Evolutionary conservation across 1,284 basidiomycete genomes (phyloP).

Genomic region (Melampsora abietis-canadensis): DNA sequence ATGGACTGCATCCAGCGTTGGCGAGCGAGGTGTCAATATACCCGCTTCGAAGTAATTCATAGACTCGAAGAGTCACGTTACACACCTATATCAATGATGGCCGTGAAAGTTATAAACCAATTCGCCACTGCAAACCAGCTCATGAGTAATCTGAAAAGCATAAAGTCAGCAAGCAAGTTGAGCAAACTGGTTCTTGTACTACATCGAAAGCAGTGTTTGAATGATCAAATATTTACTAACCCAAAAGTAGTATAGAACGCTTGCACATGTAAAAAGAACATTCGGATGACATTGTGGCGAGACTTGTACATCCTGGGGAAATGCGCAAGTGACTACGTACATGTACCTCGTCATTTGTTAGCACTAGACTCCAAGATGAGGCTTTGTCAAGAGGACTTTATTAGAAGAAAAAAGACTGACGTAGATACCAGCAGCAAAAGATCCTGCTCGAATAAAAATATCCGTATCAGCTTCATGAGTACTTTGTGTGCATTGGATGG

Average conservation of each 20-base stretch:
- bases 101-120: conserved; percentile 41
- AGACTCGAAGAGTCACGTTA: background rate
- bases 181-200: too few species aligned
- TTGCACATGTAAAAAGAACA: conserved; percentile 86
- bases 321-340: conserved; percentile 82
- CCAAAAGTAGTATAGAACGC: conserved; percentile 60
- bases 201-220: too few species aligned
- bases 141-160: conserved; percentile 52
- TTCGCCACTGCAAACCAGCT: conserved; percentile 52
- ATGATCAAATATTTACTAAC: background rate
- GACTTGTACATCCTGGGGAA: conserved; percentile 87
- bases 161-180: too few species aligned
- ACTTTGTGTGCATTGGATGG: background rate
- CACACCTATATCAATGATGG: conserved; percentile 43
- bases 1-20: conserved; percentile 16
- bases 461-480: background rate
- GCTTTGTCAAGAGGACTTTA: background rate
- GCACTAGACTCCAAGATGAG: background rate
- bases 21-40: background rate
- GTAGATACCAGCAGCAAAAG: conserved; percentile 42
- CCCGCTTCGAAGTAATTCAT: too few species aligned
- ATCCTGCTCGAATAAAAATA: conserved; percentile 11
- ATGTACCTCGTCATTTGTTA: background rate
- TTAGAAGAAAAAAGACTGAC: background rate
- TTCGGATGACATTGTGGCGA: conserved; percentile 69